Evolutionary conservation across 1,139 yeast genomes (phyloP).

Genomic region (Yarrowia galli): DNA sequence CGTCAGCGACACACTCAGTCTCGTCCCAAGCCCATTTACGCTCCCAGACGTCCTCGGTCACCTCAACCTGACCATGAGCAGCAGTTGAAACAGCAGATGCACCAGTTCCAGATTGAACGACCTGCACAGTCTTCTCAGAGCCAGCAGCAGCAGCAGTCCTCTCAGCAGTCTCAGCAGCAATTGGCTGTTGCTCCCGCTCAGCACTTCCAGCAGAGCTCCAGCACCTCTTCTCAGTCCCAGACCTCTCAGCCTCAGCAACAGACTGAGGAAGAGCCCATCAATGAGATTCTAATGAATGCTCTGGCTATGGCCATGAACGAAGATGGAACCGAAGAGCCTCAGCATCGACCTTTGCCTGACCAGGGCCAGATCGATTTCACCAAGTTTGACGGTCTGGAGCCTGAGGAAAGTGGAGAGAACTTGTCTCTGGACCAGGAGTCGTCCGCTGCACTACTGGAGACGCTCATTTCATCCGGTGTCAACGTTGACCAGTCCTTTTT

Average conservation of each 20-base stretch:
- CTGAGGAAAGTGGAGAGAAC: constrained; percentile 21
- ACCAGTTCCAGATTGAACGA: constrained; percentile 38
- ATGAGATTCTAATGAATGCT: constrained; percentile 37
- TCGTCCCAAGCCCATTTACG: constrained; percentile 1
- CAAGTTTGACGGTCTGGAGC: constrained; percentile 35
- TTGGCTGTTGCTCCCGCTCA: constrained; percentile 9
- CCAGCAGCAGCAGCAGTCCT: constrained; percentile 12
- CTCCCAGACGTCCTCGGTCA: constrained; percentile 20
- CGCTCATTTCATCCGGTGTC: constrained; percentile 25
- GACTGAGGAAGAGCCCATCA: constrained; percentile 35
- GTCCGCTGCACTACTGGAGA: constrained; percentile 31
- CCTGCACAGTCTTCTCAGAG: constrained; percentile 14
- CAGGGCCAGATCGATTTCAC: constrained; percentile 35
- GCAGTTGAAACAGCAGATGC: constrained; percentile 39
- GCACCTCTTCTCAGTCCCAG: neutral
- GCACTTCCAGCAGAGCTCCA: constrained; percentile 19
- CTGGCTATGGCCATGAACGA: constrained; percentile 38
- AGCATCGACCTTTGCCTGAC: constrained; percentile 7
- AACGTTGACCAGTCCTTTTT: constrained; percentile 28
- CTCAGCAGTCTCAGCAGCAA: constrained; percentile 12
- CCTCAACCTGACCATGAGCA: constrained; percentile 34
- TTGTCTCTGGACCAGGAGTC: constrained; percentile 34
- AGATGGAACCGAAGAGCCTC: constrained; percentile 7
- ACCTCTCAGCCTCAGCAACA: constrained; percentile 22
- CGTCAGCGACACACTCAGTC: constrained; percentile 16